Conservation (phyloP, 192 early-diverging fungal species). For the Backusella sp. region DNA sequence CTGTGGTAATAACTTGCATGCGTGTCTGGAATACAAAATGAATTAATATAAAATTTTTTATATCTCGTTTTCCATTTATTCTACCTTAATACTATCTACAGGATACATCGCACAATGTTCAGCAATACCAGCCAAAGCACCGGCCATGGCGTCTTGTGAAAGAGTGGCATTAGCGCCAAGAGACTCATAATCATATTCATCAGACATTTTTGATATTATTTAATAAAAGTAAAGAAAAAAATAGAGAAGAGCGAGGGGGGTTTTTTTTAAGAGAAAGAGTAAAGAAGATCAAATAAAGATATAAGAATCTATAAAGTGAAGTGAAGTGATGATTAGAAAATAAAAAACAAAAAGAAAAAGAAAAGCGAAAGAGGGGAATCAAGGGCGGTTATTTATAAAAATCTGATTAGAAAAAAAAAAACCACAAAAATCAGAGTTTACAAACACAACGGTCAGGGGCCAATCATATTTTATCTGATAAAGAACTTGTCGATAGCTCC, state of each 20-base stretch:
- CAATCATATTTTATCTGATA: constrained; percentile 14
- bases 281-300: not conserved
- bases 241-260: not conserved
- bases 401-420: constrained; percentile 6
- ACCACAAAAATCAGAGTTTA: not conserved
- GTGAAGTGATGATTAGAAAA: not conserved
- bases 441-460: not conserved
- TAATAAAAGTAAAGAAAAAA: not conserved
- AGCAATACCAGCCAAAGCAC: constrained; percentile 94
- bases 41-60: constrained; percentile 2
- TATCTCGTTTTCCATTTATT: not conserved
- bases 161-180: constrained; percentile 77
- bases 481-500: constrained; percentile 4
- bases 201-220: constrained; percentile 23
- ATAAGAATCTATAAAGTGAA: not conserved
- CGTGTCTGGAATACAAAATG: constrained; percentile 62
- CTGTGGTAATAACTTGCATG: constrained; percentile 83
- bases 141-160: constrained; percentile 80
- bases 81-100: constrained; percentile 90
- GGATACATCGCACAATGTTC: constrained; percentile 97
- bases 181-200: constrained; percentile 89
- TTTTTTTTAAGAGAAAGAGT: not conserved
- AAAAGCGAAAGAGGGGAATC: not conserved
- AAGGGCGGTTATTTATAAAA: constrained; percentile 8
- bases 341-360: not conserved